phyloP scores from a whole-genome alignment of 805 yeast species.

The Ogataea angusta region DNA sequence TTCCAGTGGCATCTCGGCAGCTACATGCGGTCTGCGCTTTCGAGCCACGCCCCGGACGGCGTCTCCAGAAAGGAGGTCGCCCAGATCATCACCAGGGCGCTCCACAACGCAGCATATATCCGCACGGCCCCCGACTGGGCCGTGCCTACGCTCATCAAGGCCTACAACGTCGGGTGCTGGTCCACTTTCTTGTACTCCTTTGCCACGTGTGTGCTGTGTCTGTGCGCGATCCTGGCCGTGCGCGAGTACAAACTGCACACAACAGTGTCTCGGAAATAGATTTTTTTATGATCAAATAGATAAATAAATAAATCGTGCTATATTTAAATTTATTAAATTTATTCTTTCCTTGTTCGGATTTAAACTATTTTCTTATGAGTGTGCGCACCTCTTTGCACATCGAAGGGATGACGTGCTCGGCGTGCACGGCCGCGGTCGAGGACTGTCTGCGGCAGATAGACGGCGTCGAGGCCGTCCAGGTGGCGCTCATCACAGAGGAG shows the following conservation, averaged over 20 bases:
- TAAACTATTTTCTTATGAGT: not conserved
- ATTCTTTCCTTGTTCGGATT: slow-evolving; percentile 2
- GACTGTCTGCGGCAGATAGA: slow-evolving; percentile 17
- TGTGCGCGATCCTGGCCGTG: slow-evolving; percentile 5
- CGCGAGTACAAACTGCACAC: slow-evolving; percentile 48
- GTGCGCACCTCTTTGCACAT: slow-evolving; percentile 28
- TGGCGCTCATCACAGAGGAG: slow-evolving; percentile 74
- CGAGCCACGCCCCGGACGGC: slow-evolving; percentile 32
- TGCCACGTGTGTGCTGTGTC: slow-evolving; percentile 29
- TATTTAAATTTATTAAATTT: not conserved
- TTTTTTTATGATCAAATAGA: not conserved
- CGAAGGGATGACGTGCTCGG: slow-evolving; percentile 89
- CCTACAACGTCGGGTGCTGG: slow-evolving; percentile 53
- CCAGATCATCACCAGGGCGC: slow-evolving; percentile 48
- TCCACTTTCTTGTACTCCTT: slow-evolving; percentile 48
- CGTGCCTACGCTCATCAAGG: slow-evolving; percentile 41
- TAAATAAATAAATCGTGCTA: not conserved
- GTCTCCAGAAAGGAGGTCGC: slow-evolving; percentile 38
- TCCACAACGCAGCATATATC: slow-evolving; percentile 54
- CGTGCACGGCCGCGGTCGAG: slow-evolving; percentile 72
- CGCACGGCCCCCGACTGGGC: slow-evolving; percentile 53
- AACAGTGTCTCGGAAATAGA: slow-evolving; percentile 41
- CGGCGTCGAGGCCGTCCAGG: slow-evolving; percentile 42
- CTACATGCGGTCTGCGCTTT: slow-evolving; percentile 30
- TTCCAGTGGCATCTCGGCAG: slow-evolving; percentile 45